Base-by-base conservation (phyloP, 257 asterid species). In the Marsdenia floribunda region DNA sequence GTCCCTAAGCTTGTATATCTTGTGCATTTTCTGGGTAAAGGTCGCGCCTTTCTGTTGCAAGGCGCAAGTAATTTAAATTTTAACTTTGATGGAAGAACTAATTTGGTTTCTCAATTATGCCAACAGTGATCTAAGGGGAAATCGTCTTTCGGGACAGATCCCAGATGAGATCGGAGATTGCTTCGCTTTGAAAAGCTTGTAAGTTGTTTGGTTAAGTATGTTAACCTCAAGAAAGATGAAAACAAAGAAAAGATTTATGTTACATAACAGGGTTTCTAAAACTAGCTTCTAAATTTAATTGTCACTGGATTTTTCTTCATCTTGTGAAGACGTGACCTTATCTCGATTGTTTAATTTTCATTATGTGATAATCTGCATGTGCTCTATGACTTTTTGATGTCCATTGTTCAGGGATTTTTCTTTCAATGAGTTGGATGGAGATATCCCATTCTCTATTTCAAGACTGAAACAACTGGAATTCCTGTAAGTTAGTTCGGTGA, bases 91-190 rank as follows among this genome's bases (percentile, higher is more conserved):
- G 67, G 8, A 24, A 24, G 61, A 46, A 40, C 24, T 73, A 68
- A 71, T 50, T 53, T 44, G n/a, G 64, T 33, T 22, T 44, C 18
- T 15, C 46, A 35, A 6, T 46, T 24, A 35, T 75, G 18, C 64
- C 57, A 52, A 26, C 74, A 92, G 99, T 83, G 99, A 92, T 71
- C 77, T 91, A 53, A 87, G 85, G 83, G 94, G 80, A 47, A 95
- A 92, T 83, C 80, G 80, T 70, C 91, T 95, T 2, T 88, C 96
- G 2, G 98, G 99, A 15, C 99, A 92, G 78, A 95, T 95, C 76
- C 99, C 99, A 2, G 99, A 95, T 81, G 98, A 95, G 85, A 90
- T 95, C 82, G 99, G 98, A 40, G 99, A 95, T 73, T 95, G 98
- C 83, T 88, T 92, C 5, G 85, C 87, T 70, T 71, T 95, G 83